These are phyloP conservation scores for Ustilago loliicola DNA, from an alignment of 1,284 basidiomycete genomes.

Conservation along the genomic window DNA sequence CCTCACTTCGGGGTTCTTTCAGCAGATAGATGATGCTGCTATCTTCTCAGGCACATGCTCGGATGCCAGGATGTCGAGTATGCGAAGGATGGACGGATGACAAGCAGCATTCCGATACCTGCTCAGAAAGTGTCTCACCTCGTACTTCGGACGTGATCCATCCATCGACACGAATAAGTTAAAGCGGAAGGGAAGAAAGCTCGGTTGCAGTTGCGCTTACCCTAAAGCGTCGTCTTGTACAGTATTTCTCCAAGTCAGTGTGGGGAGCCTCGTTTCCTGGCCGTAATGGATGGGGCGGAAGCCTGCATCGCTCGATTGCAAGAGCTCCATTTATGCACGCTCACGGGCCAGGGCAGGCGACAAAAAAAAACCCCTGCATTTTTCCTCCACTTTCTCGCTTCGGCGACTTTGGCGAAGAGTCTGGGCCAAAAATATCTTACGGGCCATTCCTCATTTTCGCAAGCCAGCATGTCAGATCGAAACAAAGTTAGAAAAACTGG, in stretches of 20 bases:
- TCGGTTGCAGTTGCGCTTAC: background rate
- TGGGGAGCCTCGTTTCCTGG: background rate
- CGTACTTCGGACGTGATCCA: background rate
- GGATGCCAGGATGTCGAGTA: too few species aligned
- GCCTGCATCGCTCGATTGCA: constrained; percentile 13
- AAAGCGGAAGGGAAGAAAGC: background rate
- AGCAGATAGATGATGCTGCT: too few species aligned
- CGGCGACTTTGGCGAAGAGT: background rate
- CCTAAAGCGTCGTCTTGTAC: background rate
- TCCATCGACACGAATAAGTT: background rate
- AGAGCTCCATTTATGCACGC: constrained; percentile 2
- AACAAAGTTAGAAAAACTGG: background rate
- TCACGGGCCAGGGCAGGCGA: constrained; percentile 4
- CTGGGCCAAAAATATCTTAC: background rate
- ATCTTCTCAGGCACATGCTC: too few species aligned
- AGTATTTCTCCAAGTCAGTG: too few species aligned
- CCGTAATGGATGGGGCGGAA: too few species aligned
- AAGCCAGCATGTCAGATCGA: background rate
- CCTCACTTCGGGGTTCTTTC: too few species aligned
- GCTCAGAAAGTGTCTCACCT: background rate
- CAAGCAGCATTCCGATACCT: background rate
- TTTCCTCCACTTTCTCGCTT: background rate
- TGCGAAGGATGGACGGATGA: too few species aligned
- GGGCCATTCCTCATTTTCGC: background rate
- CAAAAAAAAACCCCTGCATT: background rate